These are phyloP conservation scores for Penicillium verrucosum DNA, from an alignment of 2,329 filamentous ascomycete genomes.

Conservation along the genomic window DNA sequence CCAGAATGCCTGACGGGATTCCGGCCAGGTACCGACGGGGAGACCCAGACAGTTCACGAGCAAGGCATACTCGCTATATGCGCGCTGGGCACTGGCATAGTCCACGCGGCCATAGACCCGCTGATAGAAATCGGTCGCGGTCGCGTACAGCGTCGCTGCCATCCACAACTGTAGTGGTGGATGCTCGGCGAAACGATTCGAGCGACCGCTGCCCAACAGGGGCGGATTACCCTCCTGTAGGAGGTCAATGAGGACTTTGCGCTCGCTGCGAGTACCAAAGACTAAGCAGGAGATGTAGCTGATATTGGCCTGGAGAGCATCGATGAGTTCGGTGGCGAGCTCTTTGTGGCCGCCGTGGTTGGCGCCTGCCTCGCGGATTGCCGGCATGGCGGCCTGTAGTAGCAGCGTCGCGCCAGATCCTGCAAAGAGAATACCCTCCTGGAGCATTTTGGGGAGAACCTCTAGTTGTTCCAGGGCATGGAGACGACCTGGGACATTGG, in stretches of 20 bases:
- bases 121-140: slow-evolving; percentile 38
- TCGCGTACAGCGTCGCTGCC: slow-evolving; percentile 36
- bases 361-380: slow-evolving; percentile 16
- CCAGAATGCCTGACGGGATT: slow-evolving; percentile 34
- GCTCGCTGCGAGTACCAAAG: slow-evolving; percentile 32
- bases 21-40: slow-evolving; percentile 30
- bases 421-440: slow-evolving; percentile 36
- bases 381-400: slow-evolving; percentile 35
- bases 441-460: slow-evolving; percentile 36
- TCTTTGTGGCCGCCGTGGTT: slow-evolving; percentile 11
- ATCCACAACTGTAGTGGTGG: slow-evolving; percentile 31
- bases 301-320: slow-evolving; percentile 30
- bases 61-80: slow-evolving; percentile 31
- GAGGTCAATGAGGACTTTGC: slow-evolving; percentile 28
- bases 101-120: slow-evolving; percentile 35
- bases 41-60: slow-evolving; percentile 29
- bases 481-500: slow-evolving; percentile 20
- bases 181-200: slow-evolving; percentile 24
- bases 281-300: slow-evolving; percentile 36
- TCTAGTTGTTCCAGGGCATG: slow-evolving; percentile 33
- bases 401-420: slow-evolving; percentile 35
- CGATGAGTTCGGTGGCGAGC: slow-evolving; percentile 30
- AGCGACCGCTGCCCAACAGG: slow-evolving; percentile 20
- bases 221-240: slow-evolving; percentile 24
- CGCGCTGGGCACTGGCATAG: slow-evolving; percentile 31